Evolutionary conservation across 768 basidiomycete species (phyloP), one percentile per base, ranked within the genome.

Genomic region (Phanerodontia chrysosporium): DNA sequence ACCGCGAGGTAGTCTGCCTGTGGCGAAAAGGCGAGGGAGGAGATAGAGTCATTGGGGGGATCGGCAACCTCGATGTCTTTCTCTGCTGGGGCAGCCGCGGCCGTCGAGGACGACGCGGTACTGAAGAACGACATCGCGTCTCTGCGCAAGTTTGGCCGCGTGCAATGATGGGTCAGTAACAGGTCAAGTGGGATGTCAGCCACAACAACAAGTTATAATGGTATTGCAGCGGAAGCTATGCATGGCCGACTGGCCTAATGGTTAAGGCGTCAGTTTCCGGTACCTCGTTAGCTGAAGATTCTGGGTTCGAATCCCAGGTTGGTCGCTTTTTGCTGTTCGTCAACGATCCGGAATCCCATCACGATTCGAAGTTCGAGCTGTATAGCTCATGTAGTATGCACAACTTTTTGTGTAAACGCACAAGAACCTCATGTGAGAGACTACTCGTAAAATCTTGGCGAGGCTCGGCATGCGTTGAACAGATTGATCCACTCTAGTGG

Each of bases 1-100:
- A 95, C 94, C 7, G 95, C 94, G 24, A 98, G 81, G 68, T 91
- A 90, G 69, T 96, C 92, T 10, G 89, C 90, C 18, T 84, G 87
- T 3, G 89, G 83, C 0, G 92, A 94, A 75, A 95, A 98, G 1
- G 89, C 74, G 51, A 98, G 73, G 1, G 85, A 83, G 1, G 93
- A 95, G 60, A 96, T 90, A 8, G 92, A 92, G 70, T 98, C 95
- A 9, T 83, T 70, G 4, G 94, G 94, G 0, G 91, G 88, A 57
- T 94, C 87, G 5, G 79, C 70, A 45, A 96, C 83, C 65, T 95
- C 91, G 55, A 92, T 76, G 70, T 95, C 92, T 89, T 91, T 49
- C 71, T 90, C 87, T 3, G 76, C 74, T 0, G 78, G 27, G 5
- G 79, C 65, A 12, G 69, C 42, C 24, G 66, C 58, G 42, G 62